Conservation (phyloP, 192 early-diverging fungal species). For the Chytriomyces sp. region DNA sequence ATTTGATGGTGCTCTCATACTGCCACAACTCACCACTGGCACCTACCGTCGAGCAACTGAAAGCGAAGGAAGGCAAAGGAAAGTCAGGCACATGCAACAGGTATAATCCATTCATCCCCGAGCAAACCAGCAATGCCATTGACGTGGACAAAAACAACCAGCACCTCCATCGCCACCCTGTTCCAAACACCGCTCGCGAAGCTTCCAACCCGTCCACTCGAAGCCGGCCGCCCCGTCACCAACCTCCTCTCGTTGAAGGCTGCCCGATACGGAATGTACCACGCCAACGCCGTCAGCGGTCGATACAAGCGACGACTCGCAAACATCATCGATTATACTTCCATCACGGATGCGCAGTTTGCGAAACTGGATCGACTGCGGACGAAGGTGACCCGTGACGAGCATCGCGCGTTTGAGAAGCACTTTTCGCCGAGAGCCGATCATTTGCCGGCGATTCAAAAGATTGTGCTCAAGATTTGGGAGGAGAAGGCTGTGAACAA, state of each 20-base stretch:
- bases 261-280: conserved; percentile 24
- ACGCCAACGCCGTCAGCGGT: background rate
- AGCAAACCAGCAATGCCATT: background rate
- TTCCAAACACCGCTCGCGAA: conserved; percentile 22
- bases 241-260: conserved; percentile 29
- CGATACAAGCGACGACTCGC: conserved; percentile 25
- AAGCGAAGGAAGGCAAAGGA: conserved; percentile 23
- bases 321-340: conserved; percentile 64
- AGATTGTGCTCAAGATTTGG: conserved; percentile 85
- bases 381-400: conserved; percentile 38
- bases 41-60: conserved; percentile 17
- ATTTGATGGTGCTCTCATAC: conserved; percentile 76
- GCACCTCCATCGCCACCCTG: conserved; percentile 9
- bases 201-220: conserved; percentile 28
- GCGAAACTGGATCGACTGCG: conserved; percentile 15
- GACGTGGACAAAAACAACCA: background rate
- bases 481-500: conserved; percentile 82
- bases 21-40: conserved; percentile 62
- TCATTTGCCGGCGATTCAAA: conserved; percentile 70
- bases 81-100: background rate
- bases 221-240: conserved; percentile 10
- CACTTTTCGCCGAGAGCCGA: conserved; percentile 64
- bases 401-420: conserved; percentile 54
- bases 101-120: background rate
- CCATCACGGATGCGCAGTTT: conserved; percentile 42